phyloP scores from a whole-genome alignment of 2,329 filamentous ascomycete genomes.

The Sporothrix curviconia region DNA sequence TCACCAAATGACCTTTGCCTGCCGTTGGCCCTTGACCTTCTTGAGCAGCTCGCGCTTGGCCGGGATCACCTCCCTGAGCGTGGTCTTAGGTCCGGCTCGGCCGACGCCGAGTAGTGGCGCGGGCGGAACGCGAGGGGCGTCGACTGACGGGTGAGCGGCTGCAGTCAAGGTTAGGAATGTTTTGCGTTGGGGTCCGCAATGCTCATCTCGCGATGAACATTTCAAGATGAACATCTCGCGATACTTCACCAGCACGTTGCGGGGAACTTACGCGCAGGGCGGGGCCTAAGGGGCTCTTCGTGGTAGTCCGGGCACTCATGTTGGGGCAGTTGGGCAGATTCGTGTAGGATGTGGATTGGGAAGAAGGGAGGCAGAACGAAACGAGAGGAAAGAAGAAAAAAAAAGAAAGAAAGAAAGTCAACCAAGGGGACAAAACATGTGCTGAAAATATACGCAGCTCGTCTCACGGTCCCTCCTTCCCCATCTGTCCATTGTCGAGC shows the following conservation, averaged over 20 bases:
- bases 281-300: constrained; percentile 18
- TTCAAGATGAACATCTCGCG: no score
- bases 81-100: constrained; percentile 88
- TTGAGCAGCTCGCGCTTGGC: constrained; percentile 90
- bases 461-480: not conserved
- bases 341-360: not conserved
- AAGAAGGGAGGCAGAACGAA: not conserved
- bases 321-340: no score
- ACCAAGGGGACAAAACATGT: not conserved
- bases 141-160: constrained; percentile 9
- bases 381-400: not conserved
- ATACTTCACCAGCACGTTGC: no score
- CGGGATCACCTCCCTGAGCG: constrained; percentile 76
- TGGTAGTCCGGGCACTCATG: constrained; percentile 19
- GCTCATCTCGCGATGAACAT: no score
- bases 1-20: constrained; percentile 83
- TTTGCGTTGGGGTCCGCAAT: no score
- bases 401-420: not conserved
- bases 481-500: not conserved
- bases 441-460: no score
- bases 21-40: constrained; percentile 79
- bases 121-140: constrained; percentile 23
- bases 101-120: constrained; percentile 62
- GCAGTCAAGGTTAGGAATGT: not conserved
- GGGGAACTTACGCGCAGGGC: constrained; percentile 17